These are phyloP conservation scores for Parafenestella ontariensis DNA, from an alignment of 2,329 filamentous ascomycete genomes.

Conservation along the genomic window DNA sequence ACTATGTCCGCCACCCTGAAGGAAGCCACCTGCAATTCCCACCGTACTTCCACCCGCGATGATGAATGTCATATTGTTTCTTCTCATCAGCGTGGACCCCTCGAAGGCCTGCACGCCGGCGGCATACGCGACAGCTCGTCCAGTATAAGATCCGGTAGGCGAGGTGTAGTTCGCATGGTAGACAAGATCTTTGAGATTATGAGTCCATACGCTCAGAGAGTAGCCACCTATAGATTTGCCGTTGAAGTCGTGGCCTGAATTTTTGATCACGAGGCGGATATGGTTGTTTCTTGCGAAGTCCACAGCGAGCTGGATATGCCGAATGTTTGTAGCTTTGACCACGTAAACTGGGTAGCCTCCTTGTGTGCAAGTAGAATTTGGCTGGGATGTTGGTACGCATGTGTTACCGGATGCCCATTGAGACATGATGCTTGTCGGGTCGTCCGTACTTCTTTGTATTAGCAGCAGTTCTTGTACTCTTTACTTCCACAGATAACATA, in stretches of 20 bases:
- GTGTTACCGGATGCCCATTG: constrained; percentile 33
- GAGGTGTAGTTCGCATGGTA: constrained; percentile 26
- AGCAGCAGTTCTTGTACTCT: background rate
- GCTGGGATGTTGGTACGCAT: constrained; percentile 49
- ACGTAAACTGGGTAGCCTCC: constrained; percentile 36
- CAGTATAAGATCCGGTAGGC: constrained; percentile 17
- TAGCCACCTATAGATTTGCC: constrained; percentile 18
- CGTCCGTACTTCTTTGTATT: constrained; percentile 23
- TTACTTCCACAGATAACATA: background rate
- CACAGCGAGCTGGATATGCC: constrained; percentile 32
- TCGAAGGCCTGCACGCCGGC: constrained; percentile 60
- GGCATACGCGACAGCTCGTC: constrained; percentile 57
- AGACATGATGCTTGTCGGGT: constrained; percentile 30
- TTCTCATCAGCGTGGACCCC: constrained; percentile 54
- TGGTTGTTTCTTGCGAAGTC: constrained; percentile 29
- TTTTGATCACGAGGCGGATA: constrained; percentile 33
- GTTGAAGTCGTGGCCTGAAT: constrained; percentile 35
- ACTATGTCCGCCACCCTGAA: constrained; percentile 60
- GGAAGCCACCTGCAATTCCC: constrained; percentile 52
- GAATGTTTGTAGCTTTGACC: constrained; percentile 28
- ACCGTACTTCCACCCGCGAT: constrained; percentile 62
- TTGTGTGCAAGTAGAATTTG: constrained; percentile 32
- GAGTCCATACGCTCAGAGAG: constrained; percentile 22
- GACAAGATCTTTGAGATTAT: constrained; percentile 23
- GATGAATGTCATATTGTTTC: constrained; percentile 56